phyloP scores from a whole-genome alignment of 2,329 filamentous ascomycete species.

The Iodosphaeria phyllophila region DNA sequence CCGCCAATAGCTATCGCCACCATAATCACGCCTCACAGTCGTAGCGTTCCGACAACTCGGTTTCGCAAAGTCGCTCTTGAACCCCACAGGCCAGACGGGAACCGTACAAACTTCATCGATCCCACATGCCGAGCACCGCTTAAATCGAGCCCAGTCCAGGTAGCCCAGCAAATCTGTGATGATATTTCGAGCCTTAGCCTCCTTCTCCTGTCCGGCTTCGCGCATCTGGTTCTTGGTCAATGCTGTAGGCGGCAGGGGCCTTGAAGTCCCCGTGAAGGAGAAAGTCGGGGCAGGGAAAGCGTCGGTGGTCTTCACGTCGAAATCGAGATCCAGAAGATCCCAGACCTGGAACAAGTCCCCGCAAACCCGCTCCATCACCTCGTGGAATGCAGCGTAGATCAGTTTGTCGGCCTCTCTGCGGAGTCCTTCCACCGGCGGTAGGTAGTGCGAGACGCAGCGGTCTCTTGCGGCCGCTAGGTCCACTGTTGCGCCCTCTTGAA shows the following conservation, averaged over 20 bases:
- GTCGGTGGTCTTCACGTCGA: too few species aligned
- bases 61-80: slow-evolving; percentile 5
- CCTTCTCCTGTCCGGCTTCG: too few species aligned
- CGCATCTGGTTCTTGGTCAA: too few species aligned
- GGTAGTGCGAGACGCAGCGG: slow-evolving; percentile 18
- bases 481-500: slow-evolving; percentile 7
- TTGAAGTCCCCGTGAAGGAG: slow-evolving; percentile 1
- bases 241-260: slow-evolving; percentile 3
- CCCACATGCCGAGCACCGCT: slow-evolving; percentile 5
- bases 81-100: slow-evolving; percentile 7
- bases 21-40: not conserved
- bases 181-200: too few species aligned
- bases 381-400: slow-evolving; percentile 9
- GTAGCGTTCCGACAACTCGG: slow-evolving; percentile 6
- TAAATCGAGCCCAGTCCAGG: slow-evolving; percentile 7
- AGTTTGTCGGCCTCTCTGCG: slow-evolving; percentile 8
- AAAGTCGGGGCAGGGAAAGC: slow-evolving; percentile 2
- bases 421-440: slow-evolving; percentile 3
- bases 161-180: too few species aligned
- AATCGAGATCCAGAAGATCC: slow-evolving; percentile 1
- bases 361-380: slow-evolving; percentile 10
- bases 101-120: slow-evolving; percentile 6
- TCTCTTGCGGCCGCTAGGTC: slow-evolving; percentile 14
- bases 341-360: slow-evolving; percentile 2
- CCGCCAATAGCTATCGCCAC: slow-evolving; percentile 5